Evolutionary conservation across 768 basidiomycete species (phyloP).

Genomic region (Russula olivacea): DNA sequence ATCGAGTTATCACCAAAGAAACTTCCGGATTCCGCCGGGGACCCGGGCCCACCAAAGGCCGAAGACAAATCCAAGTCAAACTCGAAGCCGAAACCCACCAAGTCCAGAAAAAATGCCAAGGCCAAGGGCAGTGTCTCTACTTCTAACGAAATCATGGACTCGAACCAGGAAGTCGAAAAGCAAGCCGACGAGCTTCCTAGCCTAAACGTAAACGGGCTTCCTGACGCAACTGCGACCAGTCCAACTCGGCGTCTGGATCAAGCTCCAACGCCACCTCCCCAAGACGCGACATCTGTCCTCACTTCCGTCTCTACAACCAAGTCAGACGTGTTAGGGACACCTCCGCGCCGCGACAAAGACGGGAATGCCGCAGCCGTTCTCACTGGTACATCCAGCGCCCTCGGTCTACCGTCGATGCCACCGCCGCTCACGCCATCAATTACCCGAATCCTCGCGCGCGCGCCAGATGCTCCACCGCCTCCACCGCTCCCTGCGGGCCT

Average conservation of each 20-base stretch:
- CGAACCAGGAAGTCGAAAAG: neutral
- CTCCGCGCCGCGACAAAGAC: slow-evolving; percentile 2
- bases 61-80: slow-evolving; percentile 1
- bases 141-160: neutral
- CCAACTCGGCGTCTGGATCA: neutral
- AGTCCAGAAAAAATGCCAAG: neutral
- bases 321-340: slow-evolving; percentile 1
- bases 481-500: slow-evolving; percentile 55
- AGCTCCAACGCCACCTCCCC: neutral
- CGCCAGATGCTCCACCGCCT: slow-evolving; percentile 24
- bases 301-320: neutral
- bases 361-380: neutral
- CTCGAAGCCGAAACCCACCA: slow-evolving; percentile 25
- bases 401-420: slow-evolving; percentile 41
- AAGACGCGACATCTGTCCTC: neutral
- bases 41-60: slow-evolving; percentile 1
- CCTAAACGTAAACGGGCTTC: slow-evolving; percentile 8
- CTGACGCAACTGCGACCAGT: neutral
- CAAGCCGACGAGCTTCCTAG: slow-evolving; percentile 20
- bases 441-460: slow-evolving; percentile 43
- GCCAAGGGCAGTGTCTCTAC: neutral
- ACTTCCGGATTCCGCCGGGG: slow-evolving; percentile 27
- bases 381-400: neutral
- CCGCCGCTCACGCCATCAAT: slow-evolving; percentile 65
- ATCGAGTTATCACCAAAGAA: slow-evolving; percentile 50